Percentiles rank a stretch among this genome's conserved stretches.
phyloP scores from a whole-genome alignment of 495 filamentous ascomycete species.

The Penicillium silybi region DNA sequence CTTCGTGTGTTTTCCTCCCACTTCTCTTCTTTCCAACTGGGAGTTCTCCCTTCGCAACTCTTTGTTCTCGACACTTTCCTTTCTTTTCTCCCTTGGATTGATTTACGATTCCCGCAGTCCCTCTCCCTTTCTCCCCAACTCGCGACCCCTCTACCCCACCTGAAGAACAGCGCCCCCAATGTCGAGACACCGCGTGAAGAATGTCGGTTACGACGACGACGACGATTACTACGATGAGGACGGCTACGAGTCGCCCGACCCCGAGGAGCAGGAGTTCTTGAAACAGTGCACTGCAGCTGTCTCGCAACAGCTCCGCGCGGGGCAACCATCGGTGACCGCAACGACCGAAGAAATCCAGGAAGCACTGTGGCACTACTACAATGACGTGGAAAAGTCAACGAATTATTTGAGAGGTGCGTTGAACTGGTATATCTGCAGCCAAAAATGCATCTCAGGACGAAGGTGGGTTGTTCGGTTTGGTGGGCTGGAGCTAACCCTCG shows the following conservation, averaged over 20 bases:
- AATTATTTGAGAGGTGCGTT: constrained; percentile 68
- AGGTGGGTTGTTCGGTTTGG: background rate
- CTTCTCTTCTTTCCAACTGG: background rate
- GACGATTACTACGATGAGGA: constrained; percentile 41
- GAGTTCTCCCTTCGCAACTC: background rate
- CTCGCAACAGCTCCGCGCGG: constrained; percentile 34
- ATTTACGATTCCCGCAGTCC: background rate
- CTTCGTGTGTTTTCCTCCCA: background rate
- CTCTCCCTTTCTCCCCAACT: background rate
- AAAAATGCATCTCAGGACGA: background rate
- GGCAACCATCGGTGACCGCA: constrained; percentile 37
- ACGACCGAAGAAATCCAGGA: constrained; percentile 71
- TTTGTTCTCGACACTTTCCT: background rate
- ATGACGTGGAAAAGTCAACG: constrained; percentile 80
- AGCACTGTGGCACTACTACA: constrained; percentile 92
- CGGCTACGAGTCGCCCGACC: constrained; percentile 40
- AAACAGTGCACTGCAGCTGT: constrained; percentile 39
- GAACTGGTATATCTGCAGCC: background rate
- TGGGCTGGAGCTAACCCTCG: constrained; percentile 1
- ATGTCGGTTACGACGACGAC: constrained; percentile 43
- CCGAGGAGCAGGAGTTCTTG: constrained; percentile 41
- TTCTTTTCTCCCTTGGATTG: background rate
- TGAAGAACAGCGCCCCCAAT: constrained; percentile 20
- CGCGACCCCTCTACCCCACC: background rate
- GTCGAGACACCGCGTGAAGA: constrained; percentile 48